These are phyloP conservation scores for Mortierella antarctica DNA, from an alignment of 192 early-diverging fungal species.

Conservation along the genomic window DNA sequence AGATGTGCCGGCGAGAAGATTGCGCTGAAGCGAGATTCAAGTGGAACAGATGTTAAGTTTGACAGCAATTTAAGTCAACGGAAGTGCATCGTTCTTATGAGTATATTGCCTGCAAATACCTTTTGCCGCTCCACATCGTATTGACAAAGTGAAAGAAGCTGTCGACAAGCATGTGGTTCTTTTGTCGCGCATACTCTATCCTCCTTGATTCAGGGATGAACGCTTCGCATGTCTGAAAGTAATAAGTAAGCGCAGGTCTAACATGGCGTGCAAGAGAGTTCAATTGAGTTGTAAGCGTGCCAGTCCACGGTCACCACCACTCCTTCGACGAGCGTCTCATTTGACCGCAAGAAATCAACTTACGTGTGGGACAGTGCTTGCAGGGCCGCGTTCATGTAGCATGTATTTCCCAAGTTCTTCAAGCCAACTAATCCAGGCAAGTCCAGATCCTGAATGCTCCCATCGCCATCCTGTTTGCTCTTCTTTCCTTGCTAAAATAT, in stretches of 20 bases:
- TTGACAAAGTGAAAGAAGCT: conserved; percentile 45
- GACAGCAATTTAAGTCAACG: neutral
- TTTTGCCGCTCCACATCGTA: conserved; percentile 55
- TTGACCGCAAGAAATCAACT: neutral
- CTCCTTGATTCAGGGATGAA: conserved; percentile 48
- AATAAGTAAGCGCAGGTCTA: conserved; percentile 51
- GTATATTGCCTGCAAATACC: conserved; percentile 14
- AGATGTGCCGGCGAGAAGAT: conserved; percentile 45
- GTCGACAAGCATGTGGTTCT: conserved; percentile 46
- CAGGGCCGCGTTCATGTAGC: conserved; percentile 56
- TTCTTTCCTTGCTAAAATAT: conserved; percentile 36
- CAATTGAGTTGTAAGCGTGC: neutral
- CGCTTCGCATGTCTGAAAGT: conserved; percentile 54
- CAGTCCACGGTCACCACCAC: neutral
- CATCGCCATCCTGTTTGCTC: conserved; percentile 43
- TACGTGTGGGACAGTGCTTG: conserved; percentile 57
- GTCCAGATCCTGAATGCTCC: conserved; percentile 40
- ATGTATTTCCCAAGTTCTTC: conserved; percentile 57
- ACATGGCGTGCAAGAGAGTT: neutral
- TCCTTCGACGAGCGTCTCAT: neutral
- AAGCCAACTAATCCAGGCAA: conserved; percentile 53
- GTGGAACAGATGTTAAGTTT: neutral
- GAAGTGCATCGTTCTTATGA: neutral
- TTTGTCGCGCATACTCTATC: conserved; percentile 44
- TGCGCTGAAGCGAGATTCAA: conserved; percentile 19